Conservation (phyloP, 1,139 yeast genomes). For the Pichia sp. region DNA sequence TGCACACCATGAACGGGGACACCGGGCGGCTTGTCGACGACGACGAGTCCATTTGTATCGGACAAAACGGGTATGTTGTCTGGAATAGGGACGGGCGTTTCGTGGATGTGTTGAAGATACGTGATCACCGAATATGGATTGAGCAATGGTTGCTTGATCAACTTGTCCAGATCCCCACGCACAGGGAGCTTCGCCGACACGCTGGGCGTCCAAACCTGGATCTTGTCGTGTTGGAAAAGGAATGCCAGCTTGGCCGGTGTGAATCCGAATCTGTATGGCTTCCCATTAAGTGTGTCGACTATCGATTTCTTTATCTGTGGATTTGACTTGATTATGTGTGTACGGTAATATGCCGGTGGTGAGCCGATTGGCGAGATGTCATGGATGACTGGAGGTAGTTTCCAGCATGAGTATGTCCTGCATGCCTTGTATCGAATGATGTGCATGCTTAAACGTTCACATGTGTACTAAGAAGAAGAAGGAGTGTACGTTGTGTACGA, state of each 20-base stretch:
- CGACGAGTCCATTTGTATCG: constrained; percentile 35
- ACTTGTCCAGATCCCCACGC: too few relatives aligned
- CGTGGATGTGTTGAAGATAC: constrained; percentile 54
- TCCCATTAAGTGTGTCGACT: constrained; percentile 11
- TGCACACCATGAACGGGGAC: constrained; percentile 78
- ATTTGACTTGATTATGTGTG: constrained; percentile 6
- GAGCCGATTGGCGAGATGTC: neutral
- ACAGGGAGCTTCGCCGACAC: too few relatives aligned
- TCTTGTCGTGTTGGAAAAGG: neutral
- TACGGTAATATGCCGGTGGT: constrained; percentile 13
- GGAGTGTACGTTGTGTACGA: too few relatives aligned
- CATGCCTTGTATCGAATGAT: too few relatives aligned
- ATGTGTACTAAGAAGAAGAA: too few relatives aligned
- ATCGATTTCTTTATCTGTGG: neutral
- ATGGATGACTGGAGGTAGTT: neutral
- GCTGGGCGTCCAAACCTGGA: constrained; percentile 9
- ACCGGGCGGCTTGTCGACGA: constrained; percentile 71
- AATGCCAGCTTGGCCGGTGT: neutral
- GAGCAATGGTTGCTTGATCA: constrained; percentile 3
- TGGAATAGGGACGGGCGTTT: constrained; percentile 39
- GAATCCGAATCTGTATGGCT: constrained; percentile 16
- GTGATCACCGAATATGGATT: constrained; percentile 1
- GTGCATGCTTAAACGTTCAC: too few relatives aligned
- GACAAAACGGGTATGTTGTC: neutral
- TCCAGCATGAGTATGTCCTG: too few relatives aligned